These are phyloP conservation scores for Sesbania bispinosa DNA, from an alignment of 306 rosid species.

Conservation along the genomic window DNA sequence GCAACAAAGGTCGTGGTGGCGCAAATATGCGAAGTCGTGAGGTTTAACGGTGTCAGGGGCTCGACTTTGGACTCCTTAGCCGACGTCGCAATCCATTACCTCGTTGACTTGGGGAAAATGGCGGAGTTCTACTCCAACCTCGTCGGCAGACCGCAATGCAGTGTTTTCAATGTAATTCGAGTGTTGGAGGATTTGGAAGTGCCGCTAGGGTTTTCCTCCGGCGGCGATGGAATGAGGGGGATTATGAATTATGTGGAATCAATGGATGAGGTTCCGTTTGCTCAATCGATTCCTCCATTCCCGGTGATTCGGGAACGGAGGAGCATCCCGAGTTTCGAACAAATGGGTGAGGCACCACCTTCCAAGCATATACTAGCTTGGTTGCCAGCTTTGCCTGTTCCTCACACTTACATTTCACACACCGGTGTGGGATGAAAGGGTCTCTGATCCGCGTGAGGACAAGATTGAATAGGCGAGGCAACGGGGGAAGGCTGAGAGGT, in stretches of 20 bases:
- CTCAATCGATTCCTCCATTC: constrained; percentile 69
- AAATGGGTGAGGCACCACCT: constrained; percentile 72
- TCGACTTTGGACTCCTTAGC: constrained; percentile 70
- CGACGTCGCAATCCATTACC: constrained; percentile 60
- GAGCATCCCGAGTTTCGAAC: constrained; percentile 59
- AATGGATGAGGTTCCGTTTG: constrained; percentile 62
- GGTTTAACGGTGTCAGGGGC: constrained; percentile 56
- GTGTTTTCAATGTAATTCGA: constrained; percentile 66
- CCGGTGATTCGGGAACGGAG: constrained; percentile 51
- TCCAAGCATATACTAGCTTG: constrained; percentile 74
- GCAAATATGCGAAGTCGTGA: constrained; percentile 64
- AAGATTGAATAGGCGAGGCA: constrained; percentile 87
- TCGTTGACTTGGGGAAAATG: constrained; percentile 66
- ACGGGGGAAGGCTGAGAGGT: constrained; percentile 85
- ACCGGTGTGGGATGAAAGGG: constrained; percentile 74
- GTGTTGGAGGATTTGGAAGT: constrained; percentile 61
- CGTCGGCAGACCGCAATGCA: constrained; percentile 74
- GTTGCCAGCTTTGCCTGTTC: constrained; percentile 93
- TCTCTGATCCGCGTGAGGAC: constrained; percentile 67
- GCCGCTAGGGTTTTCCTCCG: constrained; percentile 36
- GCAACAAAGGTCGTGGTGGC: constrained; percentile 63
- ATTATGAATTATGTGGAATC: constrained; percentile 39
- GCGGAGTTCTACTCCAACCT: constrained; percentile 59
- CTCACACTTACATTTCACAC: constrained; percentile 80
- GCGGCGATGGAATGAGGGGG: constrained; percentile 18